Conservation (phyloP, 2,329 filamentous ascomycete genomes). For the Cladosporium sp. region DNA sequence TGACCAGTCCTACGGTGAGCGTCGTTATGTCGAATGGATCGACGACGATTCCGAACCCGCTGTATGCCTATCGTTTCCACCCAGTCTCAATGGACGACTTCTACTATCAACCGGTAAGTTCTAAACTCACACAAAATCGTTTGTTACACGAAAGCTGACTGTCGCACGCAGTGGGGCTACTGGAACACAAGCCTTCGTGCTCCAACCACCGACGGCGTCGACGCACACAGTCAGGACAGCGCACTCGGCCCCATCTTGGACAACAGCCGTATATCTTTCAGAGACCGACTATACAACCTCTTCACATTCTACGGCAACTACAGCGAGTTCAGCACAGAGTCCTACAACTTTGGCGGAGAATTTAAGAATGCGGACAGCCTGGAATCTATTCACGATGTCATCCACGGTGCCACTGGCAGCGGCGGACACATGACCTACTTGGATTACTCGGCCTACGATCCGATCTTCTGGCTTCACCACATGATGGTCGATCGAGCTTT, state of each 20-base stretch:
- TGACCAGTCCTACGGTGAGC: constrained; percentile 41
- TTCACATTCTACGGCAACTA: constrained; percentile 69
- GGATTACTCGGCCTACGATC: constrained; percentile 75
- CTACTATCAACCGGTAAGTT: constrained; percentile 60
- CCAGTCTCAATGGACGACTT: constrained; percentile 61
- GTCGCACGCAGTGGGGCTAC: constrained; percentile 51
- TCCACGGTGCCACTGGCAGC: constrained; percentile 56
- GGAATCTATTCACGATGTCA: constrained; percentile 49
- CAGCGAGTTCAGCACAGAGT: constrained; percentile 68
- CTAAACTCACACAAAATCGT: neutral
- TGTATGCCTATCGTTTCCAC: constrained; percentile 40
- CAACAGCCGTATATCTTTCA: constrained; percentile 55
- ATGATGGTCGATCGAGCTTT: constrained; percentile 71
- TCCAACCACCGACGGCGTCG: constrained; percentile 45
- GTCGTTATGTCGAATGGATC: constrained; percentile 38
- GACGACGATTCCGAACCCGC: constrained; percentile 36
- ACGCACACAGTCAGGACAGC: constrained; percentile 60
- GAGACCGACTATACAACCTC: constrained; percentile 65
- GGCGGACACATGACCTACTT: constrained; percentile 70
- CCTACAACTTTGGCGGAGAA: constrained; percentile 50
- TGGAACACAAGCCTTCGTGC: constrained; percentile 64
- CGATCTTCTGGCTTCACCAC: constrained; percentile 77
- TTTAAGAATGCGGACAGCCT: constrained; percentile 59
- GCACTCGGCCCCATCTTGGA: constrained; percentile 56
- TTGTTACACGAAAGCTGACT: neutral